Base-by-base conservation (phyloP, 2,329 filamentous ascomycete species). In the Daldinia sp. region DNA sequence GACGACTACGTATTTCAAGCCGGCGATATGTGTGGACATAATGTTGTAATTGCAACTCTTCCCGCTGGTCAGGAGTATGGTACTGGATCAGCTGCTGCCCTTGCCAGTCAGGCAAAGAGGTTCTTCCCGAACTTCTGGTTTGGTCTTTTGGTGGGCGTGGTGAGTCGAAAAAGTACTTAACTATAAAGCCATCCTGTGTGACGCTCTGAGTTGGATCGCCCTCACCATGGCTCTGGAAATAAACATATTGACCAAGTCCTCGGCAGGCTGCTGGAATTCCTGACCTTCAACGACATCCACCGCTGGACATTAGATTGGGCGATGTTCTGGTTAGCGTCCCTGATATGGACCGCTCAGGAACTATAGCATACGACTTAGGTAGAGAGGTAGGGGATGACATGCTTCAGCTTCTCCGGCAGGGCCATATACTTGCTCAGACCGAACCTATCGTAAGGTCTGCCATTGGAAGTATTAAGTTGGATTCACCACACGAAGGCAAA, bases 61-160 rank as follows among this genome's bases (percentile, higher is more conserved):
- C 42, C 42, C 20, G 4, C 10, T 26, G 42, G 42, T 13, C 42
- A 46, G 10, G 42, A 46, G 20, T 46, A 46, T 15, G 42, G 42
- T 3, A 15, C 20, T 4, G 42, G 42, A 3, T 46, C 42, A 46
- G 42, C 42, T 4, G 42, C 42, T 26, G 42, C 42, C 3, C 20
- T 46, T 0, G 20, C 42, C 42, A 46, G 42, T 15, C 42, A 46
- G 10, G 42, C 42, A 26, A 46, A 46, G 20, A 46, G 3, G 20
- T 46, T 46, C 23, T 46, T 46, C 12, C 42, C 42, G 2, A 46
- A 46, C 42, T 26, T 46, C 20, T 46, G 42, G 42, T 46, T 46
- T 46, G 42, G 42, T 7, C 42, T 46, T 4, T 2, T 46, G 26
- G 42, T 46, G 15, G 42, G 42, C 4, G 42, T 46, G 20, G 42